A percentile compares a stretch with the other conserved stretches of the same genome.
Evolutionary conservation across 305 asterid species (phyloP).

Genomic region (Fraxinus dipetala): DNA sequence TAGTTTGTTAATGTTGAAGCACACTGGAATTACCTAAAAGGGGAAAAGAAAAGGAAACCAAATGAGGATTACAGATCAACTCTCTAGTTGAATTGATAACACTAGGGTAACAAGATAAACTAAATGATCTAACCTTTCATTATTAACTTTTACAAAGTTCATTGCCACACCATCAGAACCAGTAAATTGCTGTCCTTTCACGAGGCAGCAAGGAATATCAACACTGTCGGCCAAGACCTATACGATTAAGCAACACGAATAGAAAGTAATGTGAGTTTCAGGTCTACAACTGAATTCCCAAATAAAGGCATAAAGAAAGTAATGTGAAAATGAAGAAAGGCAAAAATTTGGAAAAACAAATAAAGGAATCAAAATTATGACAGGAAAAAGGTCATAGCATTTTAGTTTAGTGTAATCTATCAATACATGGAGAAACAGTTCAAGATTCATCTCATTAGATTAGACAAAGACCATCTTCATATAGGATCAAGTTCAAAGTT

Average conservation of each 20-base stretch:
- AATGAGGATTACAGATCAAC: constrained; percentile 12
- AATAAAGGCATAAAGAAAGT: neutral
- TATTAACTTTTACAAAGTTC: constrained; percentile 68
- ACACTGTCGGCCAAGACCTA: constrained; percentile 93
- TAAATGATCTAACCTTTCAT: constrained; percentile 52
- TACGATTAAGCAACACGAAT: constrained; percentile 31
- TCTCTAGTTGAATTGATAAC: constrained; percentile 13
- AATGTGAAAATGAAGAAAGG: neutral
- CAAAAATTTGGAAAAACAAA: neutral
- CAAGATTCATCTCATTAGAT: neutral
- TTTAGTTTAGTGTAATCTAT: neutral
- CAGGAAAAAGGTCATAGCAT: neutral
- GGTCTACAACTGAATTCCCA: neutral
- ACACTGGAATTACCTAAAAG: constrained; percentile 10
- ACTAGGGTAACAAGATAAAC: constrained; percentile 12
- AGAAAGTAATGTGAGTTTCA: constrained; percentile 16
- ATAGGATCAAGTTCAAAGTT: neutral
- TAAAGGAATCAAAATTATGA: neutral
- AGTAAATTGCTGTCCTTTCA: constrained; percentile 81
- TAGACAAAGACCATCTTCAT: neutral
- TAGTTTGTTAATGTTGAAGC: neutral
- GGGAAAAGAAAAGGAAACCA: constrained; percentile 1
- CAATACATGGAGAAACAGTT: neutral
- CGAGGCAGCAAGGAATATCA: constrained; percentile 82
- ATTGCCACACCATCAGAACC: constrained; percentile 92